Base-by-base conservation (phyloP, 768 basidiomycete genomes). In the Termitomyces eurrhizus region DNA sequence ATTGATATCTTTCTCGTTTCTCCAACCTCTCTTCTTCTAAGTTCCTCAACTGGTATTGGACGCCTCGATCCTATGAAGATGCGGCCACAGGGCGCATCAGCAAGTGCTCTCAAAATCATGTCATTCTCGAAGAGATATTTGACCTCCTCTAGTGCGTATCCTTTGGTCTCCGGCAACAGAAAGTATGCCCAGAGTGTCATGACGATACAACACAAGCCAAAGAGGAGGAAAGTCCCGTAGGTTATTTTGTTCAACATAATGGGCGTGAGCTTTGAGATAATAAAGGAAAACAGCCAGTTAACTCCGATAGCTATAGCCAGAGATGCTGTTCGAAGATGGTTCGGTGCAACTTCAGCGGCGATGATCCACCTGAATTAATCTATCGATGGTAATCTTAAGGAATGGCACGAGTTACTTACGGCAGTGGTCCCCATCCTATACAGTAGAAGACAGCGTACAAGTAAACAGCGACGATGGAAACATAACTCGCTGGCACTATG, bases 251-350 rank as follows among this genome's bases (percentile, higher is more conserved):
- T 67, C 39, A 75, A 69, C 73, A 75, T 70, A 37, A 73, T 70
- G 1, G 72, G 70, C n/a, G 78, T 80, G 37, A 79, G 42, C 54
- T 79, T 78, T 24, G 78, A 78, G 41, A 81, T 78, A 12, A 72
- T 78, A 66, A 80, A 75, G 7, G 78, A 74, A 67, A 78, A 79
- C 14, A 80, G 68, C 80, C 80, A 81, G 67, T 78, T 79, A 35
- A 78, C 70, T 29, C 72, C 75, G 44, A 77, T 65, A 0, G 78
- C 74, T 24, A 75, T 60, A 0, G 78, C 73, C 44, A 79, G 72
- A 2, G 72, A 67, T 8, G 72, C 71, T 7, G 77, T 68, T 21
- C 79, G 76, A 36, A 81, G 69, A 56, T 79, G 75, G 58, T 80
- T 80, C 2, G 78, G 79, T 6, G 78, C 77, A 26, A 77, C 72